Evolutionary conservation across 257 asterid species (phyloP).

Genomic region (Solanum chmielewskii): DNA sequence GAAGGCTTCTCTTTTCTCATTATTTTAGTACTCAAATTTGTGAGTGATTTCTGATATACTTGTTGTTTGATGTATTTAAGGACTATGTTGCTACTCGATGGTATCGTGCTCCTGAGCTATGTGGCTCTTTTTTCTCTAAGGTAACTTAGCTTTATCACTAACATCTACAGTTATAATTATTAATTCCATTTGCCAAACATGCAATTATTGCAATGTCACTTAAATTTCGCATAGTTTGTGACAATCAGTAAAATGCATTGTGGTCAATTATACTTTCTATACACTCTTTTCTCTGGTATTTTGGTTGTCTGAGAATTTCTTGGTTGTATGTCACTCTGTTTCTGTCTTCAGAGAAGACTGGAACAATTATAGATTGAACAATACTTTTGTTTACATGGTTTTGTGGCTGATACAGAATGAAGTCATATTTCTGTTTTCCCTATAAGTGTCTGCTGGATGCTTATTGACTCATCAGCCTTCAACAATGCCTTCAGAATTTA

Average conservation of each 20-base stretch:
- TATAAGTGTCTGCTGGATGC: neutral
- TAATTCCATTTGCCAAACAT: neutral
- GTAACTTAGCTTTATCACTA: conserved; percentile 31
- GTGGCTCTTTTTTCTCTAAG: conserved; percentile 95
- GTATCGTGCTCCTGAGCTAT: conserved; percentile 97
- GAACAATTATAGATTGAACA: neutral
- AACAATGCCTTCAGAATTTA: neutral
- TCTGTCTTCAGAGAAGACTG: neutral
- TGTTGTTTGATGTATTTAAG: conserved; percentile 25
- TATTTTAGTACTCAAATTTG: neutral
- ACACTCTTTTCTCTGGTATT: neutral
- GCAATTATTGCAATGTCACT: neutral
- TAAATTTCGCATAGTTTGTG: neutral
- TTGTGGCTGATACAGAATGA: neutral
- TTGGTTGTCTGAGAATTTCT: neutral
- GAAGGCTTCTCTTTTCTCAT: conserved; percentile 1
- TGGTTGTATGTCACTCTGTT: neutral
- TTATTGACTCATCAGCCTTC: neutral
- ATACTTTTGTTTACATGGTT: neutral
- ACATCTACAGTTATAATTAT: neutral
- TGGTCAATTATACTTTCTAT: neutral
- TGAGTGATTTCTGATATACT: neutral
- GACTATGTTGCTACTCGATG: conserved; percentile 98
- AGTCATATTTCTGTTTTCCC: neutral
- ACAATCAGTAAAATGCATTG: neutral